Percentiles rank a stretch among this genome's conserved stretches.
Conservation (phyloP, 164 flowering plant species). For the Vitis vinifera region DNA sequence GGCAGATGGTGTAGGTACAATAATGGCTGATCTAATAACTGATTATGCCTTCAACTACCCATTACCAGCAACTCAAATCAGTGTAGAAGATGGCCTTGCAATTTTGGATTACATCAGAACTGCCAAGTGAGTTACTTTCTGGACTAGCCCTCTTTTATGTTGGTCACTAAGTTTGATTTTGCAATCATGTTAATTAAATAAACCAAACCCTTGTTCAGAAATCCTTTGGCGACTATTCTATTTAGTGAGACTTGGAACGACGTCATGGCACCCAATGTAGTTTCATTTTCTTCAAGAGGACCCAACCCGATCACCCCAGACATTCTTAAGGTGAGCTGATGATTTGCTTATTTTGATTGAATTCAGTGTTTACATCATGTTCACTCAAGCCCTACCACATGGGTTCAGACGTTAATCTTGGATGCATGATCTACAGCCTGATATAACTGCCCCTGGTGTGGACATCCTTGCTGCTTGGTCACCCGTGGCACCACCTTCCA, state of each 20-base stretch:
- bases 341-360: background rate
- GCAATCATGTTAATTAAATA: background rate
- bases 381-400: too few relatives aligned
- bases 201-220: conserved; percentile 15
- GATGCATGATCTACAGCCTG: conserved; percentile 27
- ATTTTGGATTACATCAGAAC: conserved; percentile 37
- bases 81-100: conserved; percentile 22
- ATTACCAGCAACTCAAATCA: conserved; percentile 36
- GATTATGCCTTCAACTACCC: conserved; percentile 35
- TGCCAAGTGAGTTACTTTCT: conserved; percentile 22
- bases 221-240: conserved; percentile 36
- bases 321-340: conserved; percentile 35
- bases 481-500: conserved; percentile 26
- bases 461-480: conserved; percentile 45
- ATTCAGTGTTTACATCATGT: too few relatives aligned
- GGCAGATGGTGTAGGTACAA: conserved; percentile 33
- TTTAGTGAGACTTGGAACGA: conserved; percentile 25
- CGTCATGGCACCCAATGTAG: conserved; percentile 29
- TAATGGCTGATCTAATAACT: conserved; percentile 19
- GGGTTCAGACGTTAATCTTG: background rate
- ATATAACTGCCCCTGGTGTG: conserved; percentile 42
- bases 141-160: background rate
- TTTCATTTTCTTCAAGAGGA: conserved; percentile 40
- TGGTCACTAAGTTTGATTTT: background rate
- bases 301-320: conserved; percentile 34